Evolutionary conservation across 345 rosid species (phyloP).

Genomic region (Populus simonii): DNA sequence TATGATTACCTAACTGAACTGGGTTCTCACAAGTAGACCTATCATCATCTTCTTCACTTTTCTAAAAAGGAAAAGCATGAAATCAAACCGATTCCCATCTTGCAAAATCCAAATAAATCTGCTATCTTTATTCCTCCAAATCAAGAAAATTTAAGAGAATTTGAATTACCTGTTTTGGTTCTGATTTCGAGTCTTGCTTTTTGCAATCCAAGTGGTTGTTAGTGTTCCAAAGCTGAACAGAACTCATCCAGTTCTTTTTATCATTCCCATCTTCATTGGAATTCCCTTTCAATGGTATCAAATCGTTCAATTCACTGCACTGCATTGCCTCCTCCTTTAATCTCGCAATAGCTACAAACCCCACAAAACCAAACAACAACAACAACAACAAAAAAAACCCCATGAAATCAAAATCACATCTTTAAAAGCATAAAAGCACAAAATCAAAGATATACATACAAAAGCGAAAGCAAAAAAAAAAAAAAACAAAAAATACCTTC

Average conservation of each 20-base stretch:
- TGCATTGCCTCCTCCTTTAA: slow-evolving; percentile 53
- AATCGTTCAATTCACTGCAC: slow-evolving; percentile 26
- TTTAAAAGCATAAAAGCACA: slow-evolving; percentile 6
- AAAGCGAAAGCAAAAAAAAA: not conserved
- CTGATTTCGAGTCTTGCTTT: slow-evolving; percentile 34
- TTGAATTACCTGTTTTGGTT: slow-evolving; percentile 36
- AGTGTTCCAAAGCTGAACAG: slow-evolving; percentile 59
- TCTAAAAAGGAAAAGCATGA: slow-evolving; percentile 22
- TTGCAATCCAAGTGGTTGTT: slow-evolving; percentile 9
- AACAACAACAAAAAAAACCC: not conserved
- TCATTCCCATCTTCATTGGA: slow-evolving; percentile 36
- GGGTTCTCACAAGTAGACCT: slow-evolving; percentile 35
- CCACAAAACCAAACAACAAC: slow-evolving; percentile 2
- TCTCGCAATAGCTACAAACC: slow-evolving; percentile 49
- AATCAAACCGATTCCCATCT: not conserved
- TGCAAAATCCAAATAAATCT: slow-evolving; percentile 8
- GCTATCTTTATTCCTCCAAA: not conserved
- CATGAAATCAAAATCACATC: slow-evolving; percentile 6
- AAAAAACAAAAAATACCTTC: slow-evolving; percentile 39
- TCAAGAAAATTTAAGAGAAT: not conserved
- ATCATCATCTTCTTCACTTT: slow-evolving; percentile 43
- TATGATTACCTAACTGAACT: slow-evolving; percentile 28
- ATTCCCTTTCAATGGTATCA: slow-evolving; percentile 27
- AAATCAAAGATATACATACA: not conserved
- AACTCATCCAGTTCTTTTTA: slow-evolving; percentile 63